Percentiles rank a stretch among this genome's conserved stretches.
These are phyloP conservation scores for Neovahlkampfia damariscottae DNA, from an alignment of 78 protist species.

Conservation along the genomic window DNA sequence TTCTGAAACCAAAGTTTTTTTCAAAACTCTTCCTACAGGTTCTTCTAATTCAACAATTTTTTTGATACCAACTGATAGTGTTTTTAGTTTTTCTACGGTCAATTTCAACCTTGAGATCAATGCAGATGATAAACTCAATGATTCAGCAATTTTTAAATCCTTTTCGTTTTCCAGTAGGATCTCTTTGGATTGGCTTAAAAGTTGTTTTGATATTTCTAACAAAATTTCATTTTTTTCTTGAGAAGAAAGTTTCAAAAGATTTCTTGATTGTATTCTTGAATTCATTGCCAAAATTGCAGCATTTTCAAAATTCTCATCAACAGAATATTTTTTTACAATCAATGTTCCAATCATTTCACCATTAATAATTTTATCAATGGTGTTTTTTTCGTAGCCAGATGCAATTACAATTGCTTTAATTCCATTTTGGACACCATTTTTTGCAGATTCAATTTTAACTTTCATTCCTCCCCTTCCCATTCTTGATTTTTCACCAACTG, in stretches of 20 bases:
- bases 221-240: background rate
- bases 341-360: constrained; percentile 26
- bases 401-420: constrained; percentile 19
- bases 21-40: constrained; percentile 7
- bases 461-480: constrained; percentile 49
- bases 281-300: background rate
- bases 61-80: constrained; percentile 2
- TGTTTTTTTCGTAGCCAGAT: background rate
- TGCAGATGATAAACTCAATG: background rate
- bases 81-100: background rate
- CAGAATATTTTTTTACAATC: background rate
- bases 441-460: constrained; percentile 33
- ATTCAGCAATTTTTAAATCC: background rate
- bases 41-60: background rate
- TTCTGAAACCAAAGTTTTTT: constrained; percentile 3
- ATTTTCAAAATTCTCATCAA: background rate
- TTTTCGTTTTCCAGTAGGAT: background rate
- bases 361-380: background rate
- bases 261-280: background rate
- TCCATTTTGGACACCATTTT: constrained; percentile 6
- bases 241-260: background rate
- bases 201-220: background rate
- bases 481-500: constrained; percentile 12
- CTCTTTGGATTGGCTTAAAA: background rate
- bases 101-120: constrained; percentile 9